Conservation (phyloP, 495 filamentous ascomycete species). For the Lindgomyces ingoldianus region DNA sequence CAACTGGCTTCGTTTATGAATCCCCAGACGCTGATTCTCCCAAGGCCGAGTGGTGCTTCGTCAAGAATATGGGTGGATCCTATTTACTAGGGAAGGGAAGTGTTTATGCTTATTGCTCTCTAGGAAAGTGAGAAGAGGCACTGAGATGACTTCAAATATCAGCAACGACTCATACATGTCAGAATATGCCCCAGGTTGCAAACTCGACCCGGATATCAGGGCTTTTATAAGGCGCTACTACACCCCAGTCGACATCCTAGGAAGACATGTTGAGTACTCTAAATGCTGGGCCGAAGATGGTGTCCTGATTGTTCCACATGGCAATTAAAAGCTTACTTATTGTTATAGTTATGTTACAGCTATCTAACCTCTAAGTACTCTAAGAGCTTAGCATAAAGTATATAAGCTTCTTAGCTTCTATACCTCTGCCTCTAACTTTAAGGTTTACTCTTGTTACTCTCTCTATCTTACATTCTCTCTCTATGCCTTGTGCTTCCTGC, state of each 20-base stretch:
- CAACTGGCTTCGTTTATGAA: conserved; percentile 13
- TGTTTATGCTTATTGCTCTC: no score
- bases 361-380: no score
- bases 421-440: no score
- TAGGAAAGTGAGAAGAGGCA: no score
- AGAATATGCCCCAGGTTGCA: conserved; percentile 11
- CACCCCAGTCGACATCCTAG: conserved; percentile 18
- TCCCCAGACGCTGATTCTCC: background rate
- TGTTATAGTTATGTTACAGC: no score
- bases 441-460: no score
- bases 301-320: conserved; percentile 5
- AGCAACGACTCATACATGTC: conserved; percentile 9
- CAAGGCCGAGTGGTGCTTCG: background rate
- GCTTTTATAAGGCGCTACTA: conserved; percentile 16
- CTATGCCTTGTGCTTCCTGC: no score
- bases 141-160: background rate
- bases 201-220: conserved; percentile 7
- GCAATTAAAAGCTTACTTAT: background rate
- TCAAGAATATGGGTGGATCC: background rate
- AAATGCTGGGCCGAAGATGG: conserved; percentile 18
- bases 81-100: background rate
- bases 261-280: conserved; percentile 11
- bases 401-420: no score
- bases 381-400: no score
- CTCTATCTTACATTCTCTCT: no score